Evolutionary conservation across 2,329 filamentous ascomycete species (phyloP).

Genomic region (Aureobasidium sp.): DNA sequence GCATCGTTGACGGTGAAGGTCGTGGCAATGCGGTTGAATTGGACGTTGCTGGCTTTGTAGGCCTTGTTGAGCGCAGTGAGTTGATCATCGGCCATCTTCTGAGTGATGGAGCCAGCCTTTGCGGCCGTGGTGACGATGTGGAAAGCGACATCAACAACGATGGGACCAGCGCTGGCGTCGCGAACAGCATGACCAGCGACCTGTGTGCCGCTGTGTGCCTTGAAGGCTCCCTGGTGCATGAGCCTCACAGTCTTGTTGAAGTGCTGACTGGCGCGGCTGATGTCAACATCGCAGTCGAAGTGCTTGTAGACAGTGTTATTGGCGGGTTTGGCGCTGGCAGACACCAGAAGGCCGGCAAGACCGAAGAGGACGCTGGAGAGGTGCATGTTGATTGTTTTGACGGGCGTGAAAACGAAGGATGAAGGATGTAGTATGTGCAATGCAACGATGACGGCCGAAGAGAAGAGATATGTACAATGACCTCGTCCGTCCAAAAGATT

Average conservation of each 20-base stretch:
- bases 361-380: conserved; percentile 7
- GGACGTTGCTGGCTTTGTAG: conserved; percentile 46
- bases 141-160: conserved; percentile 38
- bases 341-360: conserved; percentile 17
- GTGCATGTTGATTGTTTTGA: conserved; percentile 18
- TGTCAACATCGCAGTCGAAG: conserved; percentile 39
- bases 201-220: conserved; percentile 23
- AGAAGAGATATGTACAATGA: conserved; percentile 14
- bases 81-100: conserved; percentile 35
- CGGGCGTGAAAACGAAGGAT: not conserved
- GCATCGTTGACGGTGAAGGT: conserved; percentile 47
- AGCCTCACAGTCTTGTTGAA: conserved; percentile 33
- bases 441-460: conserved; percentile 13
- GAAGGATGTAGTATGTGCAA: conserved; percentile 7
- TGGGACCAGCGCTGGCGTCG: conserved; percentile 21
- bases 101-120: conserved; percentile 33
- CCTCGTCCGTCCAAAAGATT: conserved; percentile 7
- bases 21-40: conserved; percentile 44
- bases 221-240: conserved; percentile 27
- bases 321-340: conserved; percentile 10
- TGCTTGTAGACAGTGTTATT: conserved; percentile 20
- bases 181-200: conserved; percentile 21
- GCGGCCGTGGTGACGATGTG: conserved; percentile 38
- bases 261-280: conserved; percentile 30
- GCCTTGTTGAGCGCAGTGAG: conserved; percentile 34